Percentiles rank a stretch among this genome's conserved stretches.
Conservation (phyloP, 2,329 filamentous ascomycete genomes). For the Cadophora luteo-olivacea region DNA sequence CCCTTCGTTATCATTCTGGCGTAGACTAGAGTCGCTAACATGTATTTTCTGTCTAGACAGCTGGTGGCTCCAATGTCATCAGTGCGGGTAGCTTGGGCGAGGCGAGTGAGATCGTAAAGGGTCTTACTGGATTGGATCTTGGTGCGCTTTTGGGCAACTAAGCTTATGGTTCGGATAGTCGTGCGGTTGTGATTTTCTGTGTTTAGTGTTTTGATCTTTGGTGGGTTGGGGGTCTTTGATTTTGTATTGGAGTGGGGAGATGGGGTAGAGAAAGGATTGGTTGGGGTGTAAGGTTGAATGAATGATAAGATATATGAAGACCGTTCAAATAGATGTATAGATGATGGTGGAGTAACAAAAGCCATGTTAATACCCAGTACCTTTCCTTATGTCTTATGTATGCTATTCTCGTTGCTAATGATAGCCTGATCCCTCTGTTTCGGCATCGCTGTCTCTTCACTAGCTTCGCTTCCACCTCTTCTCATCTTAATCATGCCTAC, state of each 20-base stretch:
- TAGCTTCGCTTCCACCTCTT: too few relatives aligned
- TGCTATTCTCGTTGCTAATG: neutral
- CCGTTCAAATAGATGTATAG: neutral
- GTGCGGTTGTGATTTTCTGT: neutral
- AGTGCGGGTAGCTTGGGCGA: constrained; percentile 3
- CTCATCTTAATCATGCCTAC: too few relatives aligned
- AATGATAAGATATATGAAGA: neutral
- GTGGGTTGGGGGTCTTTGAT: neutral
- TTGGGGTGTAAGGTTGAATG: neutral
- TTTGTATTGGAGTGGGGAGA: neutral
- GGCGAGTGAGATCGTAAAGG: constrained; percentile 3
- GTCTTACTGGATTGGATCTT: constrained; percentile 17
- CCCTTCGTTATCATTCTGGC: neutral
- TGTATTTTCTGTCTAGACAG: neutral
- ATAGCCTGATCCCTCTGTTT: too few relatives aligned
- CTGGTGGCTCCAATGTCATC: constrained; percentile 5
- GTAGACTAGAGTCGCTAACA: neutral
- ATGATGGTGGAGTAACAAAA: neutral
- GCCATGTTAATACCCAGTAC: neutral
- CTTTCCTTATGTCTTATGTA: neutral
- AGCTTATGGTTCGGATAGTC: neutral
- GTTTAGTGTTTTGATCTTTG: neutral
- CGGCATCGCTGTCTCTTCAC: too few relatives aligned
- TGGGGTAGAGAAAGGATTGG: neutral
- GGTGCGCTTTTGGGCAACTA: constrained; percentile 5